Evolutionary conservation across 441 rosid genomes (phyloP), one percentile per base, ranked within the genome.

Genomic region (Syzygium syzygioides): DNA sequence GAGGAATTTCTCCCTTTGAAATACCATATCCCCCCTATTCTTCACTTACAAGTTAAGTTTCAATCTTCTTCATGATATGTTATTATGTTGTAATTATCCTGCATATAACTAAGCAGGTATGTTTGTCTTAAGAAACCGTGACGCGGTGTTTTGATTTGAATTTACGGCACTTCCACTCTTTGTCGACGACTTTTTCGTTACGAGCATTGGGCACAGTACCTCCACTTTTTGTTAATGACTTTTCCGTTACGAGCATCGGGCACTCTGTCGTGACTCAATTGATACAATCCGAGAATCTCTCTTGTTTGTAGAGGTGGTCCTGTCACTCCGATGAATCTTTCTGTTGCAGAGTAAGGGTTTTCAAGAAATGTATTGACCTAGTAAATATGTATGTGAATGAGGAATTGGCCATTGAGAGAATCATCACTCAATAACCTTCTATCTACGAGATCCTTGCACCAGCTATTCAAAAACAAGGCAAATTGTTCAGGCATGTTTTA

Each of bases 321-420:
- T 4, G 26, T 57, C 52, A 23, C 83, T 41, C 83, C 83, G 13
- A 45, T 14, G 6, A 76, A 41, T 41, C 4, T 23, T 12, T 41
- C 52, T 7, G 32, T 60, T 76, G 52, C 4, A 45, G n/a, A 76
- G 28, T 28, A 41, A 41, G n/a, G 83, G 52, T 26, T 41, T 45
- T 23, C 4, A 37, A 37, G 80, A 37, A 71, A 37, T 71, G 80
- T 20, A 4, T 71, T 37, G 80, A 71, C 50, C 50, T 71, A 37
- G 13, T 10, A 23, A 71, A 0, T 3, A 14, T 5, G 28, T 50
- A 5, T 11, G 91, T 92, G 92, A 88, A 93, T 68, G 95, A 94
- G 85, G 97, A 93, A 79, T 87, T 95, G 88, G 90, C 93, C 37
- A 64, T 92, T 48, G 94, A 95, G 34, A 94, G 91, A 15, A 53